These are phyloP conservation scores for Puccinia novopanici DNA, from an alignment of 1,284 basidiomycete species.

Conservation along the genomic window DNA sequence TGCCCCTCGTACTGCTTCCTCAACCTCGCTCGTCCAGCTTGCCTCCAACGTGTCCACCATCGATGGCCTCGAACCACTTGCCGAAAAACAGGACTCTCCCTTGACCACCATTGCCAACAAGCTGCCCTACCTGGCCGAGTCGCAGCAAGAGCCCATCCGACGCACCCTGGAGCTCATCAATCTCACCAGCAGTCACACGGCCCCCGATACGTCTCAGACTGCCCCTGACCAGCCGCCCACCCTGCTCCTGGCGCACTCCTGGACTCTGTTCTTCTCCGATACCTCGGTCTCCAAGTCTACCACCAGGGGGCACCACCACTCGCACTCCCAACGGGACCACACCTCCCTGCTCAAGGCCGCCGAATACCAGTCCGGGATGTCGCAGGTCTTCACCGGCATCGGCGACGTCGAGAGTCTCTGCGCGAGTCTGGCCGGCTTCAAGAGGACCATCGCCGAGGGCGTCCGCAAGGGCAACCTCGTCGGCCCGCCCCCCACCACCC, in stretches of 20 bases:
- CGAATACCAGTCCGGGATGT: constrained; percentile 48
- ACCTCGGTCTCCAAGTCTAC: constrained; percentile 36
- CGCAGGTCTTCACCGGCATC: constrained; percentile 29
- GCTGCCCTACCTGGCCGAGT: constrained; percentile 24
- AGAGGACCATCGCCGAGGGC: constrained; percentile 15
- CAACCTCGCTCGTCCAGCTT: constrained; percentile 7
- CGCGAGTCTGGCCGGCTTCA: constrained; percentile 29
- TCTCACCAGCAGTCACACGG: not conserved
- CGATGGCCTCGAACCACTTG: not conserved
- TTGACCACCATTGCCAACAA: constrained; percentile 36
- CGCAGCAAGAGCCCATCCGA: constrained; percentile 33
- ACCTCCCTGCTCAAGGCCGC: constrained; percentile 33
- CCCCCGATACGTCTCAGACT: not conserved
- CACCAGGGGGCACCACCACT: constrained; percentile 11
- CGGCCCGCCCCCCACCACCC: not conserved
- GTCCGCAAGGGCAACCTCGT: constrained; percentile 11
- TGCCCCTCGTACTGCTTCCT: constrained; percentile 20
- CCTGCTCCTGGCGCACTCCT: constrained; percentile 18
- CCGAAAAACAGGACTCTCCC: not conserved
- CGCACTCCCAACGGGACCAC: constrained; percentile 32
- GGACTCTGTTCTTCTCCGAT: constrained; percentile 48
- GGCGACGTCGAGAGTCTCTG: constrained; percentile 40
- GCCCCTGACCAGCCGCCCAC: not conserved
- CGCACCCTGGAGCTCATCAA: constrained; percentile 43
- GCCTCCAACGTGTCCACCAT: not conserved